Evolutionary conservation across 768 basidiomycete genomes (phyloP).

Genomic region (Porphyrellus cyaneotinctus): DNA sequence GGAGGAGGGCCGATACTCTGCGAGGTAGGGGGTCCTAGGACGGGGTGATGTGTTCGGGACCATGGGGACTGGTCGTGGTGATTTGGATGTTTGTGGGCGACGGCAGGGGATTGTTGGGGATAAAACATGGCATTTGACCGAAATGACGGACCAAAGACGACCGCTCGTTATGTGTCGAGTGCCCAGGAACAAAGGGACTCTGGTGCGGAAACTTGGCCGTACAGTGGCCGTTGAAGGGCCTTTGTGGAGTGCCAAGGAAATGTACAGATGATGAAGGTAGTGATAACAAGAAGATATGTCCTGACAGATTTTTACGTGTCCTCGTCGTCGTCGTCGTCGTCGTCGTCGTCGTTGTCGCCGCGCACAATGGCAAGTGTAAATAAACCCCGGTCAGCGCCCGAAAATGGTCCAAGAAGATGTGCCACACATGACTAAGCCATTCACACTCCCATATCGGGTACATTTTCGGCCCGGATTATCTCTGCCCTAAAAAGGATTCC

Average conservation of each 20-base stretch:
- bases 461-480: slow-evolving; percentile 9
- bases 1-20: slow-evolving; percentile 57
- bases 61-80: slow-evolving; percentile 77
- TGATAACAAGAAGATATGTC: slow-evolving; percentile 16
- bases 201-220: slow-evolving; percentile 4
- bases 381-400: slow-evolving; percentile 26
- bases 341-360: slow-evolving; percentile 15
- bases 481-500: slow-evolving; percentile 6
- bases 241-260: background rate
- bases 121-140: slow-evolving; percentile 69
- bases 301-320: slow-evolving; percentile 14
- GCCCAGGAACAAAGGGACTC: slow-evolving; percentile 10
- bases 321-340: too few species aligned
- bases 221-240: background rate
- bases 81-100: slow-evolving; percentile 68
- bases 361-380: slow-evolving; percentile 16
- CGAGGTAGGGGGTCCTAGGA: slow-evolving; percentile 41
- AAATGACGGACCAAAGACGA: slow-evolving; percentile 1
- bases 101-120: slow-evolving; percentile 78
- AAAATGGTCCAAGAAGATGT: slow-evolving; percentile 18
- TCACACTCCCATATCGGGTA: slow-evolving; percentile 11
- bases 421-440: slow-evolving; percentile 18
- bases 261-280: slow-evolving; percentile 11
- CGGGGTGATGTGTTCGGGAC: slow-evolving; percentile 59
- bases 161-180: slow-evolving; percentile 1